Percentiles rank a stretch among this genome's conserved stretches.
These are phyloP conservation scores for Clonostachys solani DNA, from an alignment of 2,329 filamentous ascomycete species.

Conservation along the genomic window DNA sequence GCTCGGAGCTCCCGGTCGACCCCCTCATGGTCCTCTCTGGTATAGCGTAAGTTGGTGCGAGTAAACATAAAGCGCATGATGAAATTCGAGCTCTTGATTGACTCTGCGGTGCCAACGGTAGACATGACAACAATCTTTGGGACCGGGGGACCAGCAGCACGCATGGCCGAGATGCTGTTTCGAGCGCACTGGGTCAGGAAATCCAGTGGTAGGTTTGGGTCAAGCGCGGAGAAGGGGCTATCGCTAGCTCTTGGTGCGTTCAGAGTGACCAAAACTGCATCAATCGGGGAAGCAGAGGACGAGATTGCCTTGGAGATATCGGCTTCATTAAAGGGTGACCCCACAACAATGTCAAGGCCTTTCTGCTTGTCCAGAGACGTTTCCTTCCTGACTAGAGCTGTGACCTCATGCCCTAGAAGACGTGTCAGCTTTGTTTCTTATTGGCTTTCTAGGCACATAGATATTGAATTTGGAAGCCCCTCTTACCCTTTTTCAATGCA, in stretches of 20 bases:
- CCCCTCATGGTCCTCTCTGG: conserved; percentile 38
- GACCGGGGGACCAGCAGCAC: conserved; percentile 18
- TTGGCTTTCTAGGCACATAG: no score
- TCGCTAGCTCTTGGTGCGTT: conserved; percentile 36
- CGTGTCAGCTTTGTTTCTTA: no score
- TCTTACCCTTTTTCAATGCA: conserved; percentile 15
- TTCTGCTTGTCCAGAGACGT: conserved; percentile 13
- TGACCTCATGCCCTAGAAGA: conserved; percentile 27
- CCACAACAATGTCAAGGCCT: conserved; percentile 26
- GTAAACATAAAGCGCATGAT: conserved; percentile 33
- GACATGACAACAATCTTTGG: conserved; percentile 40
- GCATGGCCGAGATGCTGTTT: conserved; percentile 30
- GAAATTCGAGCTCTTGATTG: conserved; percentile 29
- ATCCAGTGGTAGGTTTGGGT: conserved; percentile 24
- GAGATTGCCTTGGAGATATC: conserved; percentile 23
- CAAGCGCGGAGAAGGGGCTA: conserved; percentile 37
- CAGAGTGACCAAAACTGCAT: conserved; percentile 42
- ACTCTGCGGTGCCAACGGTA: conserved; percentile 39
- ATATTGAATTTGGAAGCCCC: not conserved
- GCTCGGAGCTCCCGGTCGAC: conserved; percentile 31
- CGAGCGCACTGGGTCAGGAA: conserved; percentile 38
- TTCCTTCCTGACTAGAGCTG: conserved; percentile 33
- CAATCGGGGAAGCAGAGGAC: conserved; percentile 5
- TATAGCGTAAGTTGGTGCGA: conserved; percentile 36
- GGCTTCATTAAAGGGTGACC: conserved; percentile 21